phyloP scores from a whole-genome alignment of 139 green algal genomes.

The Chlorella sp. region DNA sequence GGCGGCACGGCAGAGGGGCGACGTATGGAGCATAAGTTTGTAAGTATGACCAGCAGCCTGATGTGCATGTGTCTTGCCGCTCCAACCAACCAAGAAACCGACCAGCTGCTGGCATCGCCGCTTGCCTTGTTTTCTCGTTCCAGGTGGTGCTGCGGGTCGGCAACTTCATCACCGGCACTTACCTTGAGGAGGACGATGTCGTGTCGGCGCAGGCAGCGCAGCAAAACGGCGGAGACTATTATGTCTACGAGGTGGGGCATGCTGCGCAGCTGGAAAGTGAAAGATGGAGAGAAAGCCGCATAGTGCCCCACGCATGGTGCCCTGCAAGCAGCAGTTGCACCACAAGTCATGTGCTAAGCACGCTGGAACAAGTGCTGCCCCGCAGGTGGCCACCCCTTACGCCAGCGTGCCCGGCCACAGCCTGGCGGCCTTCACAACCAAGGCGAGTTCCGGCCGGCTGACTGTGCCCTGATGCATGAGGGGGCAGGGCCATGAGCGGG shows the following conservation, averaged over 20 bases:
- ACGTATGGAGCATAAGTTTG: no score
- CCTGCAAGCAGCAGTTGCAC: background rate
- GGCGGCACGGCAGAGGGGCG: no score
- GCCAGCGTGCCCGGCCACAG: constrained; percentile 57
- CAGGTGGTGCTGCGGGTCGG: constrained; percentile 69
- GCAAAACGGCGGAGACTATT: constrained; percentile 52
- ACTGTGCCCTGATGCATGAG: no score
- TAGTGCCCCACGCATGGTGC: no score
- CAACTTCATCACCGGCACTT: constrained; percentile 79
- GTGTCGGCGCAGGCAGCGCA: background rate
- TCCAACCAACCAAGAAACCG: no score
- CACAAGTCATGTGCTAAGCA: background rate
- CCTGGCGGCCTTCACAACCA: constrained; percentile 69
- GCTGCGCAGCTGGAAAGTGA: background rate
- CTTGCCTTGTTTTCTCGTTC: no score
- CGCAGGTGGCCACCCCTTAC: constrained; percentile 60
- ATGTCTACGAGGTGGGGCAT: constrained; percentile 43
- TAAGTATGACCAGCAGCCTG: no score
- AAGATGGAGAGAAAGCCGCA: no score
- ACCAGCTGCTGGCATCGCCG: no score
- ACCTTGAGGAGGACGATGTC: constrained; percentile 45
- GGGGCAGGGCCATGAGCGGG: no score
- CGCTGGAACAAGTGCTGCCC: no score
- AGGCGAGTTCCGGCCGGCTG: constrained; percentile 39
- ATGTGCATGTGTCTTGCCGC: no score